Evolutionary conservation across 768 basidiomycete species (phyloP).

Genomic region (Myochromella boudieri): DNA sequence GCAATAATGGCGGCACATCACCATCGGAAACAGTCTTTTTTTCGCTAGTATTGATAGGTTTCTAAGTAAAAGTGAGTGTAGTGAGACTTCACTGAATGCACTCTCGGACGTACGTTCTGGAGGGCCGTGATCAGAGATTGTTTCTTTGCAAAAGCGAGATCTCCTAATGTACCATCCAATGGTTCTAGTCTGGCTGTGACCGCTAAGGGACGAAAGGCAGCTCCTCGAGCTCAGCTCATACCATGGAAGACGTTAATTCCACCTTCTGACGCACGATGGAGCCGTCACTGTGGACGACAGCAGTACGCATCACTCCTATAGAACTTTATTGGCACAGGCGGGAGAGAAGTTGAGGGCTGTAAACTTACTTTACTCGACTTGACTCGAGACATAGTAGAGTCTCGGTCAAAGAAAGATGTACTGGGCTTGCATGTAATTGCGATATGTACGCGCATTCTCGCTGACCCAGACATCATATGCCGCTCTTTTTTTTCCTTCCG

Average conservation of each 20-base stretch:
- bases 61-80: background rate
- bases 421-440: too few species aligned
- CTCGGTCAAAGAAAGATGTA: slow-evolving; percentile 8
- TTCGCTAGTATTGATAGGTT: too few species aligned
- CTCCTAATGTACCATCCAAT: background rate
- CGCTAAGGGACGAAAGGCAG: background rate
- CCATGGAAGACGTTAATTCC: background rate
- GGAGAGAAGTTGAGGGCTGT: background rate
- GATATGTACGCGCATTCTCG: too few species aligned
- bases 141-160: background rate
- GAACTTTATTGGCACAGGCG: background rate
- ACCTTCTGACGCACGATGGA: slow-evolving; percentile 1
- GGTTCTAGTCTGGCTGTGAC: background rate
- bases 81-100: background rate
- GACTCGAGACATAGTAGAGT: slow-evolving; percentile 6
- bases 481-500: too few species aligned
- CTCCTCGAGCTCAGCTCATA: background rate
- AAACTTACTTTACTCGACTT: slow-evolving; percentile 6
- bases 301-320: slow-evolving; percentile 9
- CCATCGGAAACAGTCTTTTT: too few species aligned
- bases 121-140: background rate
- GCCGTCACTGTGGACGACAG: slow-evolving; percentile 8
- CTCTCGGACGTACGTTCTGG: background rate
- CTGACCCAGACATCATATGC: too few species aligned
- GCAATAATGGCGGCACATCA: too few species aligned